These are phyloP conservation scores for Wallacemonas collosoma DNA, from an alignment of 208 protist genomes.

Conservation along the genomic window DNA sequence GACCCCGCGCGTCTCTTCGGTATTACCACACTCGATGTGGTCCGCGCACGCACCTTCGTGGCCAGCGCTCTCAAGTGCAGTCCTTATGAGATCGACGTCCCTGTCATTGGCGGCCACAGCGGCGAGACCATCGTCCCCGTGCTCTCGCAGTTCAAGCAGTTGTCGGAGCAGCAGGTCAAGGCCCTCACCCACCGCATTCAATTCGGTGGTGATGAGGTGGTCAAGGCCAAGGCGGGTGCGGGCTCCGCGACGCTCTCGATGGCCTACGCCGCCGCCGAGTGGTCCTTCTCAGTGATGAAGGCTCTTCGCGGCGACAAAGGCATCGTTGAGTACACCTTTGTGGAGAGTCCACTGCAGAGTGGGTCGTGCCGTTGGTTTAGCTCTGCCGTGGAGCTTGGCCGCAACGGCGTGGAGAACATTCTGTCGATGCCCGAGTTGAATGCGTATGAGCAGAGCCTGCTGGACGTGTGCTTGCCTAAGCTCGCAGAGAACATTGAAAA, in stretches of 20 bases:
- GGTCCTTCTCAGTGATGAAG: conserved; percentile 61
- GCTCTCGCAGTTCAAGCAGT: conserved; percentile 67
- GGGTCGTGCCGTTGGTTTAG: conserved; percentile 75
- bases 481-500: conserved; percentile 77
- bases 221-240: conserved; percentile 85
- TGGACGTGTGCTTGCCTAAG: conserved; percentile 75
- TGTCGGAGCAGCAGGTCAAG: conserved; percentile 70
- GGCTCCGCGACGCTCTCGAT: conserved; percentile 89
- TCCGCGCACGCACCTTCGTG: conserved; percentile 79
- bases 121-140: conserved; percentile 94
- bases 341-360: conserved; percentile 56
- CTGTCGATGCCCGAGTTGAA: conserved; percentile 64
- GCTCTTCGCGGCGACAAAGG: conserved; percentile 74
- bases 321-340: conserved; percentile 73
- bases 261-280: conserved; percentile 70
- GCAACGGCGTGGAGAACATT: conserved; percentile 65
- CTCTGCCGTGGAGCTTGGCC: conserved; percentile 79
- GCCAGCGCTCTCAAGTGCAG: conserved; percentile 53
- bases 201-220: conserved; percentile 86
- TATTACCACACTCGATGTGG: conserved; percentile 92
- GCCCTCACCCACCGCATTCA: conserved; percentile 84
- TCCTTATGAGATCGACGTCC: conserved; percentile 69
- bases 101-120: conserved; percentile 95
- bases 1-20: conserved; percentile 88
- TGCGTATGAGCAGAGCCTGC: conserved; percentile 58